Evolutionary conservation across 169 alveolate species (phyloP), one percentile per base, ranked within the genome.

Genomic region (Plasmodium vivax): DNA sequence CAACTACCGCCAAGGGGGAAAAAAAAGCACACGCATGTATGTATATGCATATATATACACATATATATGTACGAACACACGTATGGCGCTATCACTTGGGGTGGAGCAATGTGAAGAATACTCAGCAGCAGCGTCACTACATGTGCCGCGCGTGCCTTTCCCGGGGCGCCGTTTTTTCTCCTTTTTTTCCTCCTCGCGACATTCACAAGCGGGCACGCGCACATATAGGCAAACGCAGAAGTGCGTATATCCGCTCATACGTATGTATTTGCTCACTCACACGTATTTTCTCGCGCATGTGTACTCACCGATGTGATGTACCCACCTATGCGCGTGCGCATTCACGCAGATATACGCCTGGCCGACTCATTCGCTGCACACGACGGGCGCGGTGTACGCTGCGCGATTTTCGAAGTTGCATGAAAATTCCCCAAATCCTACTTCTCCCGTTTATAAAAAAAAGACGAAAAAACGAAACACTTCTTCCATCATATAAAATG

Each of bases 401-500:
- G 75, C 54, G 34, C 30, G 30, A 30, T 19, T 38, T 23, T 84
- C 45, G 14, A 23, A 84, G 47, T 84, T 84, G 51, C 75, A 56
- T 68, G 34, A 41, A 71, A 84, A 41, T 41, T 7, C 81, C 54
- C 51, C 51, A 84, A 84, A 84, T 72, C 4, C 68, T 82, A 43
- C 72, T 58, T 82, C 62, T 32, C 58, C 77, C 41, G 19, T 43
- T 73, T 84, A 72, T 84, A 36, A 84, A 84, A 84, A 84, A 71
- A 72, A 84, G 75, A 84, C 73, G 75, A 84, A 84, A 84, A 84
- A 84, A 84, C 82, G n/a, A 84, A 41, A 84, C 12, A 36, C 43
- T 84, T 71, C 73, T 84, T 84, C 92, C 83, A 84, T 84, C 72
- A 84, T 84, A 84, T 36, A 84, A 68, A 68, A 62, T 83, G 58